Conservation (phyloP, 2,329 filamentous ascomycete species). For the Grosmannia huntii region DNA sequence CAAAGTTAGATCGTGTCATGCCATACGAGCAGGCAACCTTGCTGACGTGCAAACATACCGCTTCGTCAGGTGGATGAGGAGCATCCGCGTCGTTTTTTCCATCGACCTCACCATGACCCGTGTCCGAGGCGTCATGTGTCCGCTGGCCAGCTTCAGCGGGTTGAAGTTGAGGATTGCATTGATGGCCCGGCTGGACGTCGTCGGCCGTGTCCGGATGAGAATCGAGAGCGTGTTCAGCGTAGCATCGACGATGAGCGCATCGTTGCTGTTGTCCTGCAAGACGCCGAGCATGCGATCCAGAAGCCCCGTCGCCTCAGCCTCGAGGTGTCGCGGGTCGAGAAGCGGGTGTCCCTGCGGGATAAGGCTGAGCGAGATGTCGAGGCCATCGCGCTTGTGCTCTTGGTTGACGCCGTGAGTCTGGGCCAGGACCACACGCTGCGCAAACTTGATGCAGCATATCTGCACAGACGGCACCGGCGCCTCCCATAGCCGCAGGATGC, state of each 20-base stretch:
- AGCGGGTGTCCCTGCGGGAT: conserved; percentile 73
- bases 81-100: conserved; percentile 78
- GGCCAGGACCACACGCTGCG: conserved; percentile 81
- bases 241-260: conserved; percentile 78
- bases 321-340: conserved; percentile 66
- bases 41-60: conserved; percentile 33
- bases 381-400: conserved; percentile 66
- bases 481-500: conserved; percentile 83
- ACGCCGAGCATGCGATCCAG: conserved; percentile 77
- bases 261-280: conserved; percentile 78
- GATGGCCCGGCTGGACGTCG: conserved; percentile 73
- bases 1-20: conserved; percentile 11
- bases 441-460: conserved; percentile 95
- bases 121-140: conserved; percentile 62
- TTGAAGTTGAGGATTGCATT: conserved; percentile 83
- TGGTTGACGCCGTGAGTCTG: conserved; percentile 74
- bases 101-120: conserved; percentile 84
- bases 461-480: conserved; percentile 60
- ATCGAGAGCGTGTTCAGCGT: conserved; percentile 81
- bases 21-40: neutral
- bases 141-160: conserved; percentile 64
- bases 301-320: conserved; percentile 84
- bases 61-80: conserved; percentile 74
- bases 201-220: conserved; percentile 68
- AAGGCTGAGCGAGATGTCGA: conserved; percentile 77